Evolutionary conservation across 1,284 basidiomycete genomes (phyloP), one percentile per base, ranked within the genome.

Genomic region (Trichosporon asahii): DNA sequence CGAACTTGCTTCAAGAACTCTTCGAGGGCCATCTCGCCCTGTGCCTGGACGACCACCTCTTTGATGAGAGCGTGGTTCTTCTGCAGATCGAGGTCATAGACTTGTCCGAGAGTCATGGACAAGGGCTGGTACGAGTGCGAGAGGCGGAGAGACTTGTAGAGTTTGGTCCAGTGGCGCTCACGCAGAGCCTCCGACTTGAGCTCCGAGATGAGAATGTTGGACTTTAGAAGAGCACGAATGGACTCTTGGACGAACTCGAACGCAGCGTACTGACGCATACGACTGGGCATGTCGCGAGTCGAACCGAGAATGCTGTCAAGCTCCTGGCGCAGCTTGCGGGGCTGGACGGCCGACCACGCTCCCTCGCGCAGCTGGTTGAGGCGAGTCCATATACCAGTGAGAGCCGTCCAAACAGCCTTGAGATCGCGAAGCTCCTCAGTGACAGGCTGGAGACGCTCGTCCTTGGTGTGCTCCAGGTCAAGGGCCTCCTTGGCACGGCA

Each of bases 191-290:
- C 97, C 9, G 94, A 96, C 84, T 97, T 98, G 77, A 99, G 87
- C 83, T 99, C 97, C 23, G 90, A 89, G 35, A 99, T 88, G 74
- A 98, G 86, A 1, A 90, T 83, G 81, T 98, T 98, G 66, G 92
- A 90, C 85, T 98, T 98, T 76, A 98, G 87, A 40, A 96, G 86
- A 6, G 89, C 89, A 64, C 91, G 88, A 69, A 99, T 86, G 21
- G 91, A 88, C 65, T 99, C 96, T 79, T 98, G 96, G 2, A 99
- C 94, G 80, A 94, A 96, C 85, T 99, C 97, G 79, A 98, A 99
- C 0, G 97, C 97, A 9, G 95, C 93, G 81, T 99, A 99, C 82
- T 99, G 97, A 71, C 97, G 89, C 97, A 99, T 99, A 69, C 95
- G 88, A 65, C 93, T 97, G 0, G 97, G 97, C 95, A 99, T 96